A percentile compares a stretch with the other conserved stretches of the same genome.
These are phyloP conservation scores for Phytophthora vignae DNA, from an alignment of 352 stramenopile genomes.

Conservation along the genomic window DNA sequence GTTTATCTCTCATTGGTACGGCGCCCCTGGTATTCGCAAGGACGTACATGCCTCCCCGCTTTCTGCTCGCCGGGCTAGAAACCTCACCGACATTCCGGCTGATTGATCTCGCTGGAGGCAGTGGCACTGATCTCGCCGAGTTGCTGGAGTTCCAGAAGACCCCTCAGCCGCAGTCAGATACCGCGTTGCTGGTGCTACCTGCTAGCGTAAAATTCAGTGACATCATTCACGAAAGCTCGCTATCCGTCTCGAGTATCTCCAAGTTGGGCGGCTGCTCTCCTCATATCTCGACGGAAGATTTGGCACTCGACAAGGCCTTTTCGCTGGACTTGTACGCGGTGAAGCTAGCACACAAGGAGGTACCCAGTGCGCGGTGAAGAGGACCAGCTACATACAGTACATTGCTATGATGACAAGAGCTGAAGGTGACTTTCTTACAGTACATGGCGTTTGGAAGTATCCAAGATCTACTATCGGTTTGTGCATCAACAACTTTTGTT, in stretches of 20 bases:
- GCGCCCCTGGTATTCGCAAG: slow-evolving; percentile 70
- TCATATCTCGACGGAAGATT: slow-evolving; percentile 68
- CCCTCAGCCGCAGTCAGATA: not conserved
- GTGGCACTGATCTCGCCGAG: slow-evolving; percentile 14
- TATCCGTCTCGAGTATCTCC: not conserved
- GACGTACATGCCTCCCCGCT: slow-evolving; percentile 86
- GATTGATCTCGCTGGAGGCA: slow-evolving; percentile 59
- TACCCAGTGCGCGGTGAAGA: not conserved
- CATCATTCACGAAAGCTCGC: slow-evolving; percentile 23
- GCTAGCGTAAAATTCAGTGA: slow-evolving; percentile 47
- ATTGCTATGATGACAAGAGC: not conserved
- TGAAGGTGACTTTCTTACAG: too few relatives aligned
- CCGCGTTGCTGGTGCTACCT: slow-evolving; percentile 51
- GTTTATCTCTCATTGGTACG: slow-evolving; percentile 6
- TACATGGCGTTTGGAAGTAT: too few relatives aligned
- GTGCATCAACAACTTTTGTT: too few relatives aligned
- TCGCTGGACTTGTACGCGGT: slow-evolving; percentile 52
- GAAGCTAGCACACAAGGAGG: not conserved
- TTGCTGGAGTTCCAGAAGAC: slow-evolving; percentile 20
- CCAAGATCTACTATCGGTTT: too few relatives aligned
- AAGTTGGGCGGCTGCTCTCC: slow-evolving; percentile 57
- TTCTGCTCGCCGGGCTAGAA: slow-evolving; percentile 53
- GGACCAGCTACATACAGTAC: not conserved
- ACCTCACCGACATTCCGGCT: slow-evolving; percentile 42
- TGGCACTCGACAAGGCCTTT: slow-evolving; percentile 53